These are phyloP conservation scores for Globisporangium canariense DNA, from an alignment of 352 stramenopile species.

Conservation along the genomic window DNA sequence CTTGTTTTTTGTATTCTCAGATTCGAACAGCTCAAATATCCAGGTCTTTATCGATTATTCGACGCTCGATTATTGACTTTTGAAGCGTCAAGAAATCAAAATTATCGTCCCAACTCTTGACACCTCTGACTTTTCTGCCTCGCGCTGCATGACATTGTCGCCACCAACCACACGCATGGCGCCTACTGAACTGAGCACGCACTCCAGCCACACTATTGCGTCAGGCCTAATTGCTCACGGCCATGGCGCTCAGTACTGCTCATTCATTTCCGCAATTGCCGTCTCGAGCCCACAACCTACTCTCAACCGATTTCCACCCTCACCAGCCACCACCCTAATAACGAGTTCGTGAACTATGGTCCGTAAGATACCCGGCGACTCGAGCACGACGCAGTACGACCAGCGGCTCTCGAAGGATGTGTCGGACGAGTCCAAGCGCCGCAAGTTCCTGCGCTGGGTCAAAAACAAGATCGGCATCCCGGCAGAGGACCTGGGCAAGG, in stretches of 20 bases:
- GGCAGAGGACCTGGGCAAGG: conserved; percentile 8
- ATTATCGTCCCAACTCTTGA: no score
- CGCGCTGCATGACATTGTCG: conserved; percentile 1
- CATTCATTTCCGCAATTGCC: background rate
- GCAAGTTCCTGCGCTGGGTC: conserved; percentile 65
- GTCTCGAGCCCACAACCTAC: background rate
- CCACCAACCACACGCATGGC: background rate
- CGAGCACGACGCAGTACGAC: conserved; percentile 26
- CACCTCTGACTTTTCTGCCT: no score
- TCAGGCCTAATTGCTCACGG: background rate
- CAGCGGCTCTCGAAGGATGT: conserved; percentile 34
- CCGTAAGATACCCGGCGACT: conserved; percentile 2
- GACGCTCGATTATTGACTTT: background rate
- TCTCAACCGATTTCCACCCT: background rate
- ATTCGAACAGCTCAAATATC: no score
- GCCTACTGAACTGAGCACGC: no score
- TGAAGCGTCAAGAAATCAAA: background rate
- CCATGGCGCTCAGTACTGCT: background rate
- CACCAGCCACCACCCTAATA: background rate
- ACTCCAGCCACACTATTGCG: background rate
- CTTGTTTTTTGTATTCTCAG: background rate
- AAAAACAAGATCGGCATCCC: conserved; percentile 44
- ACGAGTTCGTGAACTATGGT: conserved; percentile 3
- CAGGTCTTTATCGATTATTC: background rate
- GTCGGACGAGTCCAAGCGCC: conserved; percentile 50